Evolutionary conservation across 768 basidiomycete genomes (phyloP).

Genomic region (Naganishia onofrii): DNA sequence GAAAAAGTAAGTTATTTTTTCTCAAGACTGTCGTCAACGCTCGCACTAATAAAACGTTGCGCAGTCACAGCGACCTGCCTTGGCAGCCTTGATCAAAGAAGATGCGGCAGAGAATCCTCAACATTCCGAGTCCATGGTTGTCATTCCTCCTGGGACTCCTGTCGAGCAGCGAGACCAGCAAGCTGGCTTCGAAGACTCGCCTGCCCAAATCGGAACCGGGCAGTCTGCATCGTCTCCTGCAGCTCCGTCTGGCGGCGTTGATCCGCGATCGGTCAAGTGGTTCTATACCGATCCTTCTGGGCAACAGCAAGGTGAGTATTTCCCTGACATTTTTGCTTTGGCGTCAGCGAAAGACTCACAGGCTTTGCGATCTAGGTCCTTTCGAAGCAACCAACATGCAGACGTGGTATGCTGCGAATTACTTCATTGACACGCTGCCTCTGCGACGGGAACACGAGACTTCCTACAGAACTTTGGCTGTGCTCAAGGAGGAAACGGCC

Average conservation of each 20-base stretch:
- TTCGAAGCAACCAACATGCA: slow-evolving; percentile 88
- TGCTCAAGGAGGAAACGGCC: slow-evolving; percentile 49
- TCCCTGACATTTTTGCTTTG: slow-evolving; percentile 15
- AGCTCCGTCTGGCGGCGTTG: neutral
- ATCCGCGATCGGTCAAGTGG: slow-evolving; percentile 65
- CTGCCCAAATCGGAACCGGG: neutral
- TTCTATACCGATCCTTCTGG: slow-evolving; percentile 89
- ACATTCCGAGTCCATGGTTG: slow-evolving; percentile 40
- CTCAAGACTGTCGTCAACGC: too few relatives aligned
- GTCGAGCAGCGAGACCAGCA: slow-evolving; percentile 46
- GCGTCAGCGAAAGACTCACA: slow-evolving; percentile 14
- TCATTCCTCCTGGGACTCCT: slow-evolving; percentile 47
- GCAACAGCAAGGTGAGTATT: slow-evolving; percentile 73
- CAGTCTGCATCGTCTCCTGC: slow-evolving; percentile 24
- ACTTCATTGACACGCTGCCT: slow-evolving; percentile 76
- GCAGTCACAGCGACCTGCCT: slow-evolving; percentile 20
- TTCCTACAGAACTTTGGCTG: slow-evolving; percentile 52
- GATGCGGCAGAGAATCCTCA: slow-evolving; percentile 26
- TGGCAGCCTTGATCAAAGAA: slow-evolving; percentile 21
- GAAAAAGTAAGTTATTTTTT: slow-evolving; percentile 38
- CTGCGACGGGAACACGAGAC: slow-evolving; percentile 65
- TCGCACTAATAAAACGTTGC: too few relatives aligned
- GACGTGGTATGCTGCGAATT: slow-evolving; percentile 87
- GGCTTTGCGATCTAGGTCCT: slow-evolving; percentile 61
- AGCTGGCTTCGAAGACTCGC: slow-evolving; percentile 25